Percentiles rank a stretch among this genome's conserved stretches.
Conservation (phyloP, 2,329 filamentous ascomycete species). For the Diplocarpon rosae region DNA sequence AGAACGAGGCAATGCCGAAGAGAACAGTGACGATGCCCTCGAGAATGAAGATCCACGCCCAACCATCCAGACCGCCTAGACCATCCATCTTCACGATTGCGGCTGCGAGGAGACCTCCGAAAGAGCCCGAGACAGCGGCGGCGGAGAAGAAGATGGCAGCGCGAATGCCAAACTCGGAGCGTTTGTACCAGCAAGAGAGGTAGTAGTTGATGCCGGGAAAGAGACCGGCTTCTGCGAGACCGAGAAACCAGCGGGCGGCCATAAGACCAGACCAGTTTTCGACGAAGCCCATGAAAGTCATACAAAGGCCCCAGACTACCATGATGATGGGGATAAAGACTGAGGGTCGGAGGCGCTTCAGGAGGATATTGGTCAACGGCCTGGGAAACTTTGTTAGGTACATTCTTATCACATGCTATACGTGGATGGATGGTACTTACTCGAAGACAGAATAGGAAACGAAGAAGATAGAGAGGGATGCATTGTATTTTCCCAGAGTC, state of each 20-base stretch:
- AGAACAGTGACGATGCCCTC: slow-evolving; percentile 61
- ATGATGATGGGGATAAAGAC: slow-evolving; percentile 78
- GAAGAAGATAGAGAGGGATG: slow-evolving; percentile 73
- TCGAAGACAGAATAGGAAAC: slow-evolving; percentile 72
- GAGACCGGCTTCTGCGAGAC: slow-evolving; percentile 62
- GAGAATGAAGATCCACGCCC: slow-evolving; percentile 58
- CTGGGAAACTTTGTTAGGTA: not conserved
- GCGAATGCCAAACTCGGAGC: slow-evolving; percentile 69
- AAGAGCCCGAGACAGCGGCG: slow-evolving; percentile 67
- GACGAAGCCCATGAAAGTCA: slow-evolving; percentile 41
- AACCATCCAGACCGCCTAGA: slow-evolving; percentile 43
- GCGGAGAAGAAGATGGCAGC: slow-evolving; percentile 77
- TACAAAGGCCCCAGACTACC: slow-evolving; percentile 55
- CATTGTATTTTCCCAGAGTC: slow-evolving; percentile 57
- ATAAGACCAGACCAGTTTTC: slow-evolving; percentile 26
- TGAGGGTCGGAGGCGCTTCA: slow-evolving; percentile 63
- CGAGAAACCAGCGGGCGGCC: slow-evolving; percentile 45
- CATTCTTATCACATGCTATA: too few species aligned
- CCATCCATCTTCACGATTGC: slow-evolving; percentile 62
- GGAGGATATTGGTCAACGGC: slow-evolving; percentile 60
- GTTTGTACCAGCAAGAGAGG: slow-evolving; percentile 73
- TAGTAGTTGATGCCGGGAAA: slow-evolving; percentile 74
- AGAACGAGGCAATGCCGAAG: slow-evolving; percentile 58
- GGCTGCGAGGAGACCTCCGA: slow-evolving; percentile 63
- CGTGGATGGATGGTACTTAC: slow-evolving; percentile 7